Base-by-base conservation (phyloP, 2,329 filamentous ascomycete species). In the Curvularia spicifera region DNA sequence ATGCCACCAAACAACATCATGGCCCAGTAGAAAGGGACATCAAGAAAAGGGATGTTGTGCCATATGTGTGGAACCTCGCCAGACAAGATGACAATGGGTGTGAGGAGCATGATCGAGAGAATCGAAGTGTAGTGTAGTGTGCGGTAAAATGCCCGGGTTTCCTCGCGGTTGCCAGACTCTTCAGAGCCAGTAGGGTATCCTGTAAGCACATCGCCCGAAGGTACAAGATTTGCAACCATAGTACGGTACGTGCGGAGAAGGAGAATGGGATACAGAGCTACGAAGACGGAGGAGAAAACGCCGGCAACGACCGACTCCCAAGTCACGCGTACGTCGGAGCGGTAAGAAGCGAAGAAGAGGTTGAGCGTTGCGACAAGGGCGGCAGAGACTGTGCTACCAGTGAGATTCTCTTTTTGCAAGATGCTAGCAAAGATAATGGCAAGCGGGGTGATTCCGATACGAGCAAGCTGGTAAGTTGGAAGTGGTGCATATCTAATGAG, bases 11-110 rank as follows among this genome's bases (percentile, higher is more conserved):
- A 81, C 4, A 80, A 64, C 39, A 81, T 79, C 77, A 84, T 81
- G 42, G 84, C 72, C 83, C 83, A 85, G 72, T 84, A 84, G 69
- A 82, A 85, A 2, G 82, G 81, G 0, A 84, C 80, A 56, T 85
- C 83, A 10, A 85, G 76, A 70, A 84, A 81, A 53, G 84, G 83
- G 54, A 83, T 83, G 59, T 84, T 84, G 18, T 80, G 78, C 51
- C 76, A 75, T 33, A 85, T 83, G 54, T 81, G 76, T 5, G 71
- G 67, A 2, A 83, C 64, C 51, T 84, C 83, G 31, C 83, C 83
- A 1, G 80, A 82, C 18, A 85, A 60, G 26, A 84, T 66, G 20
- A 83, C 77, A 43, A 84, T 76, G 1, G 83, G 83, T 1, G 80
- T 76, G 40, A 84, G 77, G 2, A 84, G 68, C 29, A 81, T 61